Conservation (phyloP, 2,329 filamentous ascomycete genomes). For the Pezicula neosporulosa region DNA sequence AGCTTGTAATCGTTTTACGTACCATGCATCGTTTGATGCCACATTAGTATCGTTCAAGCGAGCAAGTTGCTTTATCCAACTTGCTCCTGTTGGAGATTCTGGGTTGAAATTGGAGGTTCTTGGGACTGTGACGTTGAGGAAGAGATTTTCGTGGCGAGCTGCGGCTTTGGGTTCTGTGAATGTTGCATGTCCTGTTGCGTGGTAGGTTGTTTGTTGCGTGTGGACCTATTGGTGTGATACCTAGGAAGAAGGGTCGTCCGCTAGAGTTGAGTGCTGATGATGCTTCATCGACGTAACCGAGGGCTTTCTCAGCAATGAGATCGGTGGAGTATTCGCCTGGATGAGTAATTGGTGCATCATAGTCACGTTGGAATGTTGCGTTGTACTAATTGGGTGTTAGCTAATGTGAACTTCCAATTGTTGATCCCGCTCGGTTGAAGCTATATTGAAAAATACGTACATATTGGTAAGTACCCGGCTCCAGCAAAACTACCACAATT, state of each 20-base stretch:
- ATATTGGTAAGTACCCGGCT: too few relatives aligned
- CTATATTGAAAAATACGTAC: too few relatives aligned
- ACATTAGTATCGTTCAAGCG: slow-evolving; percentile 38
- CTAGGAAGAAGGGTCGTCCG: slow-evolving; percentile 59
- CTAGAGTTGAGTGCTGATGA: slow-evolving; percentile 36
- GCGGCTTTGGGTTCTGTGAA: slow-evolving; percentile 48
- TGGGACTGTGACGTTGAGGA: slow-evolving; percentile 55
- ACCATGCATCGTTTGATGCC: slow-evolving; percentile 46
- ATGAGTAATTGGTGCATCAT: slow-evolving; percentile 50
- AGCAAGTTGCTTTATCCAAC: slow-evolving; percentile 41
- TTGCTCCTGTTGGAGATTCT: slow-evolving; percentile 42
- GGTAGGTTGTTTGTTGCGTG: slow-evolving; percentile 47
- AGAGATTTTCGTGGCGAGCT: slow-evolving; percentile 58
- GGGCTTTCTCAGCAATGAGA: slow-evolving; percentile 54
- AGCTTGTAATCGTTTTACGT: slow-evolving; percentile 46
- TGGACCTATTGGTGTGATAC: slow-evolving; percentile 62
- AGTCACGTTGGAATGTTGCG: slow-evolving; percentile 58
- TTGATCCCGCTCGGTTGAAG: too few relatives aligned
- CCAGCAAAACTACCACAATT: too few relatives aligned
- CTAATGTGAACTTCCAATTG: too few relatives aligned
- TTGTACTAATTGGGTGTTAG: slow-evolving; percentile 33
- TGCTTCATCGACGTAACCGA: slow-evolving; percentile 59
- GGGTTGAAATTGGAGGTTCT: slow-evolving; percentile 66
- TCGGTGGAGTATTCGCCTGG: slow-evolving; percentile 47
- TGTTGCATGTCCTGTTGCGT: not conserved